Evolutionary conservation across 177 flowering plant genomes (phyloP), one percentile per base, ranked within the genome.

Genomic region (Vitis hybrid): DNA sequence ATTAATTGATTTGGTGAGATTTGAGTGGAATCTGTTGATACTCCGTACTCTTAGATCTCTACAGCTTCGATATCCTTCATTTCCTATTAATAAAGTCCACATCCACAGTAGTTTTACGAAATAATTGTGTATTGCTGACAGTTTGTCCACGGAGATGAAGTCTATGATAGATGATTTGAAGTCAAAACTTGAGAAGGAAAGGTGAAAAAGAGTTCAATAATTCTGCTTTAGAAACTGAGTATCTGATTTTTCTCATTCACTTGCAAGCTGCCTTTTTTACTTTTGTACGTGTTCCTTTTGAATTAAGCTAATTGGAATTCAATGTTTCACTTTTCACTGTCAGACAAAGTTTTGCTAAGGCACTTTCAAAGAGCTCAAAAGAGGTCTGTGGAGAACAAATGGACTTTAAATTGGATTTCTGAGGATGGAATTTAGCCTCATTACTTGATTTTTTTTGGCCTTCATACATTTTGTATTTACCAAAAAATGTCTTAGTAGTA

Each of bases 281-380:
- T 32, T 51, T 54, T 6, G 13, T 21, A 7, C 51, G 55, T 11
- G 7, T n/a, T 30, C 6, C 17, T 14, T 1, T 56, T 34, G 7
- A 49, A 66, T 18, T 18, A 14, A 12, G 4, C 65, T 71, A 23
- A 50, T 45, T 63, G 48, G 26, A 7, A 63, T 54, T 52, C 14
- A 14, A 11, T 64, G 6, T 60, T 9, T 66, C 12, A 51, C 21
- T 56, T 54, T 72, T 26, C 5, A 9, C 39, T 77, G 17, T 54
- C 89, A 94, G 97, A 75, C 98, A 89, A 76, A 78, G 54, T 74
- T 88, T 92, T 78, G 86, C 85, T 7, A 94, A 89, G 82, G 78
- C 89, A 65, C 88, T 94, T 45, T 84, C 88, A 23, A 94, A 92
- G 84, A 92, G 89, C 79, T 86, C 97, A 48, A 94, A 92, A 76